Base-by-base conservation (phyloP, 148 eudicot species). In the Simmondsia chinensis region DNA sequence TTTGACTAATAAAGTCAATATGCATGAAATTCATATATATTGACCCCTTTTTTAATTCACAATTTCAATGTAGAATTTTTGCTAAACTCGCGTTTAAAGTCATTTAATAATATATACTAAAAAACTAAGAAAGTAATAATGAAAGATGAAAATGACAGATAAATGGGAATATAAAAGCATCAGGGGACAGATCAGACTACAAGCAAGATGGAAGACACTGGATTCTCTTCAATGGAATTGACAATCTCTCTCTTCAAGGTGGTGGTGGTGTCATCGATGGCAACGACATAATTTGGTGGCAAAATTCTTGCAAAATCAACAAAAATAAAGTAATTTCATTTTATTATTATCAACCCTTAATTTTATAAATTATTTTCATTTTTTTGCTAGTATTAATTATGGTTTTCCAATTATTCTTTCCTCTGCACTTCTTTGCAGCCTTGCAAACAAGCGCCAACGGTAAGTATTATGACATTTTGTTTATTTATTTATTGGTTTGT, bases 241-340 rank as follows among this genome's bases (percentile, higher is more conserved):
- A 69, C 6, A 62, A 72, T 41, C 39, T 86, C 2, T n/a, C 22
- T 0, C 65, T 86, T 20, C 25, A 44, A 47, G 96, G 96, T 21
- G 74, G 73, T 27, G 96, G 96, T n/a, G n/a, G n/a, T n/a, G n/a
- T n/a, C n/a, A n/a, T 87, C 15, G 58, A 79, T 42, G 96, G 96
- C 1, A 82, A 82, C 51, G 96, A 94, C 3, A 49, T 61, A 19
- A 64, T 72, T 8, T 87, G 96, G 94, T 87, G 96, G 94, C 24
- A 69, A 39, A 82, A 82, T 25, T 79, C 94, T 20, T 87, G 96
- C 72, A 87, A 83, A 74, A 57, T 62, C 15, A 48, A 83, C 48
- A 63, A 71, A 34, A 23, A 58, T 7, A 65, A 33, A 17, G 91
- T 82, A 66, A 71, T 69, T 13, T 20, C 12, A 20, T 5, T 9